Conservation (phyloP, 148 eudicot species). For the Silene conica region DNA sequence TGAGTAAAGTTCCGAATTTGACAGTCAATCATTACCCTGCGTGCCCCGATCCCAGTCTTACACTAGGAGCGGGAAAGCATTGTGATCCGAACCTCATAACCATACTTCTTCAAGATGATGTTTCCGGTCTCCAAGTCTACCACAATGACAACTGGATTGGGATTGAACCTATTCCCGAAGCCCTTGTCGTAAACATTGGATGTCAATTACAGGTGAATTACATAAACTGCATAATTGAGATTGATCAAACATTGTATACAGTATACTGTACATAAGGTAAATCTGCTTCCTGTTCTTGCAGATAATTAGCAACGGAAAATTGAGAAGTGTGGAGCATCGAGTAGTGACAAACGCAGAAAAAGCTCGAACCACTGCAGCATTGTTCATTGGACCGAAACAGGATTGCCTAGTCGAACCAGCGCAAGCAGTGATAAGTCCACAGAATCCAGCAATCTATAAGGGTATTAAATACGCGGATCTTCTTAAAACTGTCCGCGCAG, state of each 20-base stretch:
- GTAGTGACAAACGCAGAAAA: conserved; percentile 34
- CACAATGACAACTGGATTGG: conserved; percentile 37
- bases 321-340: conserved; percentile 39
- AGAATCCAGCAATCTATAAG: conserved; percentile 26
- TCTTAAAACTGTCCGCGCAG: conserved; percentile 19
- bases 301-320: conserved; percentile 40
- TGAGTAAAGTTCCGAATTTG: conserved; percentile 37
- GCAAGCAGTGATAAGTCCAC: conserved; percentile 23
- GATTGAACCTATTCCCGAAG: conserved; percentile 37
- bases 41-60: conserved; percentile 62
- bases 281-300: not conserved
- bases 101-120: conserved; percentile 35
- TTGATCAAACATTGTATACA: too few relatives aligned
- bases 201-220: conserved; percentile 35
- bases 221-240: not conserved
- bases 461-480: conserved; percentile 30
- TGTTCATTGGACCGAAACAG: conserved; percentile 26
- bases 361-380: conserved; percentile 28
- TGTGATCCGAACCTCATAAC: conserved; percentile 42
- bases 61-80: conserved; percentile 44
- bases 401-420: conserved; percentile 33
- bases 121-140: conserved; percentile 44
- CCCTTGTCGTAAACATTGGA: conserved; percentile 41
- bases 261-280: too few relatives aligned
- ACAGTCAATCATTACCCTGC: conserved; percentile 46